phyloP scores from a whole-genome alignment of 1,284 basidiomycete species.

The Cronartium quercuum region DNA sequence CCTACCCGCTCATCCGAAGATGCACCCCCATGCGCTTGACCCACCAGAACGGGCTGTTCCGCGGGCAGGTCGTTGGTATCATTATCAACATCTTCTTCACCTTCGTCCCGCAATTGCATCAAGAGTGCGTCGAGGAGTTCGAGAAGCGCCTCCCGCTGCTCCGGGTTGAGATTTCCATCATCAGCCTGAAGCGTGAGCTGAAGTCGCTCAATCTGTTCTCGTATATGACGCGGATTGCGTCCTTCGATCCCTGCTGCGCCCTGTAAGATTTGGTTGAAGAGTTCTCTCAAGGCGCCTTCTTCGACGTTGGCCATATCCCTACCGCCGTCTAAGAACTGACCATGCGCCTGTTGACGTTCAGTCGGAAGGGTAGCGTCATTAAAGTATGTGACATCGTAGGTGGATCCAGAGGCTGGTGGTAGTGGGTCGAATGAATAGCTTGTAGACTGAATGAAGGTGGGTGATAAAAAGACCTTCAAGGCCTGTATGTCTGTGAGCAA shows the following conservation, averaged over 20 bases:
- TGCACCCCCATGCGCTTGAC: too few species aligned
- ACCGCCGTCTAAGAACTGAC: neutral
- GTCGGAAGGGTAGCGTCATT: conserved; percentile 4
- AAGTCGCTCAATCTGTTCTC: conserved; percentile 40
- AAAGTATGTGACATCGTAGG: conserved; percentile 43
- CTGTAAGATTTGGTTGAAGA: neutral
- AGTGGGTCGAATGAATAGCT: conserved; percentile 44
- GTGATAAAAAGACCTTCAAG: conserved; percentile 43
- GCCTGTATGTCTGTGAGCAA: conserved; percentile 39
- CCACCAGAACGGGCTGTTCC: neutral
- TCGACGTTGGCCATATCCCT: neutral
- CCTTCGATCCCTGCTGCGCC: neutral
- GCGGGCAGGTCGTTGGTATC: neutral
- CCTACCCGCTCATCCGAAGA: neutral
- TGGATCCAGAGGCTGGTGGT: conserved; percentile 41
- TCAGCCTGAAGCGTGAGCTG: conserved; percentile 40
- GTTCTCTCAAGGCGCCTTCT: neutral
- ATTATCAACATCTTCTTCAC: conserved; percentile 11
- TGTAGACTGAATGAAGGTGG: conserved; percentile 32
- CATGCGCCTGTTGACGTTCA: neutral
- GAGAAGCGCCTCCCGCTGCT: conserved; percentile 41
- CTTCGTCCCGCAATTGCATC: conserved; percentile 14
- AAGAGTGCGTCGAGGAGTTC: conserved; percentile 40
- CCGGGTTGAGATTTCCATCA: conserved; percentile 39
- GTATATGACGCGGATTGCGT: conserved; percentile 13